These are phyloP conservation scores for Chaetomium tenue DNA, from an alignment of 495 filamentous ascomycete species.

Conservation along the genomic window DNA sequence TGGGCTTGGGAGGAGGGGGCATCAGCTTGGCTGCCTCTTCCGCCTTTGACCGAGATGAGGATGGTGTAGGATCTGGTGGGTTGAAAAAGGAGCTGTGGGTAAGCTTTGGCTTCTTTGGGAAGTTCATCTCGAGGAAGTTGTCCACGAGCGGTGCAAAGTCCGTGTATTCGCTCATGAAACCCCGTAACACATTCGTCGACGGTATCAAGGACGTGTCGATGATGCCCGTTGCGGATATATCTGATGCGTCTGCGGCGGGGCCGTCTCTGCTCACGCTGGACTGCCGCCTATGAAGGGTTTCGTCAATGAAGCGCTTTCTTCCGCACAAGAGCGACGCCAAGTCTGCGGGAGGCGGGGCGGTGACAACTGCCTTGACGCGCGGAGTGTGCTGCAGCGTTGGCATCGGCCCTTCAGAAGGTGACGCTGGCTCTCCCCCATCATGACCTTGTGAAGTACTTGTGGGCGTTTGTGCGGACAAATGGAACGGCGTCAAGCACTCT, in stretches of 20 bases:
- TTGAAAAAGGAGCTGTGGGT: conserved; percentile 30
- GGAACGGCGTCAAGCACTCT: conserved; percentile 33
- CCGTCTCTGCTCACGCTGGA: neutral
- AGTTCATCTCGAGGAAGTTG: conserved; percentile 46
- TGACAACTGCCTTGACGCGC: neutral
- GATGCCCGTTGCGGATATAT: neutral
- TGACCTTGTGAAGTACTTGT: too few species aligned
- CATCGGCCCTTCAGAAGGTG: neutral
- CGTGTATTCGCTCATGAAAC: conserved; percentile 21
- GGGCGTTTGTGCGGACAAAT: neutral
- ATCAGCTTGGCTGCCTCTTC: conserved; percentile 11
- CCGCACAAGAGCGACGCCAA: conserved; percentile 21
- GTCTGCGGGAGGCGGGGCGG: conserved; percentile 5
- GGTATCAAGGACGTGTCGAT: conserved; percentile 3
- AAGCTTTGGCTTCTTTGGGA: conserved; percentile 36
- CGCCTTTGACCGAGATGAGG: conserved; percentile 1
- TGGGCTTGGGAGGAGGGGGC: conserved; percentile 22
- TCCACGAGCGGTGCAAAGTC: conserved; percentile 40
- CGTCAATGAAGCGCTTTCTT: conserved; percentile 25
- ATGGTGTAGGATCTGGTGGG: neutral
- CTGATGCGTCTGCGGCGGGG: neutral
- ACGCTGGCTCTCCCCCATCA: neutral
- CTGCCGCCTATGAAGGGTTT: conserved; percentile 6
- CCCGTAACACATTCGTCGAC: conserved; percentile 23
- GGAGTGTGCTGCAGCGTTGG: neutral